phyloP scores from a whole-genome alignment of 805 yeast genomes.

The Candida maesae region DNA sequence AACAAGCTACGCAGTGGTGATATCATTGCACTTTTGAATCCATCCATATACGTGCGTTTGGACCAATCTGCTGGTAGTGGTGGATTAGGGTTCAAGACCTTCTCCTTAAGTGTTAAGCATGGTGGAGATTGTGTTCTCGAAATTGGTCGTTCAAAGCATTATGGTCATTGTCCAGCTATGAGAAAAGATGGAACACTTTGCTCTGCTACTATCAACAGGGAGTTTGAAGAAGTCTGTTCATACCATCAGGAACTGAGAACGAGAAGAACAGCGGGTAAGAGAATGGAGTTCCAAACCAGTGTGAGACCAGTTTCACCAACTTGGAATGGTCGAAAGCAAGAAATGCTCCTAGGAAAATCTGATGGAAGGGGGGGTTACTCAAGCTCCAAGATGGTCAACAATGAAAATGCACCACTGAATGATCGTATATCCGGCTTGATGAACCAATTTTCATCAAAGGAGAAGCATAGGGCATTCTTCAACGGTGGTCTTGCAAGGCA shows the following conservation, averaged over 20 bases:
- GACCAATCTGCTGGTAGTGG: conserved; percentile 1
- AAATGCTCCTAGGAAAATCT: conserved; percentile 37
- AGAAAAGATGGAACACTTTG: conserved; percentile 52
- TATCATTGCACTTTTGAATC: conserved; percentile 70
- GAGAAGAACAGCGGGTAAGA: conserved; percentile 47
- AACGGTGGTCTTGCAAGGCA: conserved; percentile 37
- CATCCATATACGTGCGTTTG: conserved; percentile 44
- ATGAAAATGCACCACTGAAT: conserved; percentile 23
- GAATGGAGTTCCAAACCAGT: conserved; percentile 74
- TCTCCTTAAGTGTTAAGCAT: conserved; percentile 54
- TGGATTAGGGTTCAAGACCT: conserved; percentile 28
- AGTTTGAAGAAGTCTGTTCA: conserved; percentile 56
- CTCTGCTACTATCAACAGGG: conserved; percentile 52
- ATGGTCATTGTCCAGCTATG: conserved; percentile 55
- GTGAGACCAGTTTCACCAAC: conserved; percentile 53
- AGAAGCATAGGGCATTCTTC: conserved; percentile 48
- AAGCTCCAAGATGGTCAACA: conserved; percentile 25
- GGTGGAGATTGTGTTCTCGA: conserved; percentile 56
- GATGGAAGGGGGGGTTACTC: conserved; percentile 26
- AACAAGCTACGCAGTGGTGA: conserved; percentile 78
- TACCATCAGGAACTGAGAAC: conserved; percentile 63
- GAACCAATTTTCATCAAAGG: conserved; percentile 36
- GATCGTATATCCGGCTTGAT: conserved; percentile 23
- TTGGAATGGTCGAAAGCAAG: conserved; percentile 38
- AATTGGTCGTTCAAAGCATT: conserved; percentile 65